These are phyloP conservation scores for Balamuthia mandrillaris DNA, from an alignment of 208 protist species.

Conservation along the genomic window DNA sequence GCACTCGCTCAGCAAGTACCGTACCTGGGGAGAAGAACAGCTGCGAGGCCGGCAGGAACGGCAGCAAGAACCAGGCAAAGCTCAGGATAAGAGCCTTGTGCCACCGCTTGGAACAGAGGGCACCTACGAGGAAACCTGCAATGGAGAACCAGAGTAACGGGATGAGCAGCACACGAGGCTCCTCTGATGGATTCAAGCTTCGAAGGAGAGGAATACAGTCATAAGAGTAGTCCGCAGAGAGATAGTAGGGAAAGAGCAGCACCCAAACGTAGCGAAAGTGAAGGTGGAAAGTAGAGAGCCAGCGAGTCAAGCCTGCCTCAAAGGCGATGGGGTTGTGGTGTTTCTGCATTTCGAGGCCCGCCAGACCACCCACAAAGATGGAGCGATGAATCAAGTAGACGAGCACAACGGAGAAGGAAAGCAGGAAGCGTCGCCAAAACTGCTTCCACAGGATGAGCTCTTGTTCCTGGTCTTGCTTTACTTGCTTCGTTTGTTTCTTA, in stretches of 20 bases:
- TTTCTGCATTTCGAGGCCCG: constrained; percentile 22
- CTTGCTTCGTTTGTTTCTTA: background rate
- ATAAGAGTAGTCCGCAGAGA: constrained; percentile 85
- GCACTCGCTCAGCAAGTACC: constrained; percentile 80
- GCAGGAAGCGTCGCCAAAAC: background rate
- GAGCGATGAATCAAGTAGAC: background rate
- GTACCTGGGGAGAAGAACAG: constrained; percentile 80
- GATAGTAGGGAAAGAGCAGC: constrained; percentile 74
- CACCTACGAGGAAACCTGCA: constrained; percentile 8
- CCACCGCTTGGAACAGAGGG: background rate
- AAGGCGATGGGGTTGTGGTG: constrained; percentile 79
- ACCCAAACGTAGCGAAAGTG: constrained; percentile 80
- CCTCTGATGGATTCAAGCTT: constrained; percentile 40
- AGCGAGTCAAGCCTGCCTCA: constrained; percentile 46
- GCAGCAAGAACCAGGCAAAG: constrained; percentile 70
- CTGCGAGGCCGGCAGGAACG: constrained; percentile 78
- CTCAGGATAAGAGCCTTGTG: background rate
- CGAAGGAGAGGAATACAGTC: constrained; percentile 78
- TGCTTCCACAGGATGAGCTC: background rate
- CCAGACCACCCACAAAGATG: constrained; percentile 7
- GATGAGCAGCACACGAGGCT: constrained; percentile 51
- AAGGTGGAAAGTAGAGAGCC: constrained; percentile 63
- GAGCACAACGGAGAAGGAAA: background rate
- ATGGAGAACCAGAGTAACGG: constrained; percentile 40
- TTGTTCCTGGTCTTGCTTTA: background rate